Base-by-base conservation (phyloP, 108 stramenopile species). In the Conticribra weissflogii region DNA sequence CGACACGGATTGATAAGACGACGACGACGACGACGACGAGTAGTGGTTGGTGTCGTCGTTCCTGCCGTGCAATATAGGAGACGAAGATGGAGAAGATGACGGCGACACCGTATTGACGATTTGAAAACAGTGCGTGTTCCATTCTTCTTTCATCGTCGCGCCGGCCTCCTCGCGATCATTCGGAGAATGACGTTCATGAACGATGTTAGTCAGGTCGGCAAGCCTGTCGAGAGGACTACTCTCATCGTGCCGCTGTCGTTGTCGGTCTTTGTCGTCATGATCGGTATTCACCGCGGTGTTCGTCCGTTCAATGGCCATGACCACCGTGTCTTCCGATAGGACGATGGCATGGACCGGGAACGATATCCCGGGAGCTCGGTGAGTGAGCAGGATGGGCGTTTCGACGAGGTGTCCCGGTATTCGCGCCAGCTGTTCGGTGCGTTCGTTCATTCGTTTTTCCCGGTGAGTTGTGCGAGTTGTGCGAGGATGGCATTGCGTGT, bases 251-350 rank as follows among this genome's bases (percentile, higher is more conserved):
- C n/a, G n/a, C n/a, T n/a, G n/a, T n/a, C n/a, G n/a, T n/a, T n/a
- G n/a, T n/a, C n/a, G n/a, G n/a, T n/a, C n/a, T n/a, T n/a, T n/a
- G n/a, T n/a, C n/a, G n/a, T n/a, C n/a, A n/a, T n/a, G n/a, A n/a
- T n/a, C n/a, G n/a, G n/a, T n/a, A n/a, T n/a, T n/a, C n/a, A n/a
- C n/a, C n/a, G 32, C 19, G n/a, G 62, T 56, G 36, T 79, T 83
- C 12, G 64, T 44, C 5, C 55, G 54, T 56, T 84, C 79, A 48
- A 78, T 56, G 41, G 83, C 81, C 52, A 88, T 44, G 56, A 88
- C 73, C 29, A 88, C 85, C 9, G 88, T 86, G 8, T 83, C 84
- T 64, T 84, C 85, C 14, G 82, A 52, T 5, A 79, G 23, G n/a
- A 41, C 45, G 23, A 46, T 62, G 1, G 48, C 28, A 28, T 29